A percentile compares a stretch with the other conserved stretches of the same genome.
Conservation (phyloP, 768 basidiomycete genomes). For the Myochromella boudieri region DNA sequence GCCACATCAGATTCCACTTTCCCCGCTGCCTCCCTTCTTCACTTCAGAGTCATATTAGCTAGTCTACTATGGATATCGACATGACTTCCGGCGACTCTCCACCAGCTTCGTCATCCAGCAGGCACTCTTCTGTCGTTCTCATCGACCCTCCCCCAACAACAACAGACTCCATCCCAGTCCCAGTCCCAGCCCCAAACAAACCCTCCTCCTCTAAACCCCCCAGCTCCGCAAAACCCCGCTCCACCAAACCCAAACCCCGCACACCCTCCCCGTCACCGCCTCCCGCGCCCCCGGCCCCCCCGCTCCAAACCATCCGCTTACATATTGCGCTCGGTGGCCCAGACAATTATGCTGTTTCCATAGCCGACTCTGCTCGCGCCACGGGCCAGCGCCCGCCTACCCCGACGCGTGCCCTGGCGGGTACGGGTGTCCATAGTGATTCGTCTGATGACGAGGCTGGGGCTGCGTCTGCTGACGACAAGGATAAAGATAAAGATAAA, state of each 20-base stretch:
- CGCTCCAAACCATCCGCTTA: conserved; percentile 57
- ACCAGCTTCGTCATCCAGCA: not conserved
- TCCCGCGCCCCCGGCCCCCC: conserved; percentile 46
- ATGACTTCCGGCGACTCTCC: not conserved
- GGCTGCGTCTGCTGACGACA: too few relatives aligned
- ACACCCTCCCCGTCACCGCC: conserved; percentile 21
- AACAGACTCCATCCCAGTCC: not conserved
- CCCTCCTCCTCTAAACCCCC: conserved; percentile 12
- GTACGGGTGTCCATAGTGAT: conserved; percentile 38
- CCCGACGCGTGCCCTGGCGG: conserved; percentile 23
- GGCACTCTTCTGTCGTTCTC: conserved; percentile 1
- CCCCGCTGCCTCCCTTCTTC: conserved; percentile 12
- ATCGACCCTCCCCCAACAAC: not conserved
- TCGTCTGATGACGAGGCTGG: conserved; percentile 44
- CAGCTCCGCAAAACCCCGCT: conserved; percentile 50
- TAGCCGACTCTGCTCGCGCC: conserved; percentile 47
- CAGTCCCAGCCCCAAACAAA: conserved; percentile 3
- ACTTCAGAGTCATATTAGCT: conserved; percentile 8
- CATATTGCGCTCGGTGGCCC: conserved; percentile 63
- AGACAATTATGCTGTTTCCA: conserved; percentile 63
- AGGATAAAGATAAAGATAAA: conserved; percentile 21
- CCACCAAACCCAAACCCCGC: conserved; percentile 34
- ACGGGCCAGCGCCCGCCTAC: conserved; percentile 51
- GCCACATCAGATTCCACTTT: conserved; percentile 11
- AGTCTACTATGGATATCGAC: conserved; percentile 4